These are phyloP conservation scores for Mucor saturninus DNA, from an alignment of 371 early-diverging fungal species.

Conservation along the genomic window DNA sequence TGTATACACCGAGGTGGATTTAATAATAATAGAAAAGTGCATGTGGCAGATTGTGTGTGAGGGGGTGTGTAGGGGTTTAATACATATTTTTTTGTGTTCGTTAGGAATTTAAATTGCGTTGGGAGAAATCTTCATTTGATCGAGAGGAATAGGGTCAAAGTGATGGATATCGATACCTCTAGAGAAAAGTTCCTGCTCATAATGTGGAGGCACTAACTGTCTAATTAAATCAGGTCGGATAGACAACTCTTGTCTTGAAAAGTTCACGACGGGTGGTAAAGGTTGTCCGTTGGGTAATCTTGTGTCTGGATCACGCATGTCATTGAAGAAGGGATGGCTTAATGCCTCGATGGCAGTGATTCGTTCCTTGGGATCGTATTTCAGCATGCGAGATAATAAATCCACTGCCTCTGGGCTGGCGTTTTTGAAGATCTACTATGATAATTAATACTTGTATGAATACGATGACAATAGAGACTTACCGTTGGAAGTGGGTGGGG, in stretches of 20 bases:
- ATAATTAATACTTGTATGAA: constrained; percentile 16
- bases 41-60: not conserved
- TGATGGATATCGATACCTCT: constrained; percentile 51
- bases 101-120: constrained; percentile 23
- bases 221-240: constrained; percentile 63
- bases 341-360: constrained; percentile 93
- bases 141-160: constrained; percentile 50
- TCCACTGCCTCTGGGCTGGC: constrained; percentile 84
- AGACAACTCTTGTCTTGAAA: constrained; percentile 69
- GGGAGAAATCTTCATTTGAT: constrained; percentile 44
- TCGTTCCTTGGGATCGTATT: constrained; percentile 92
- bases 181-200: constrained; percentile 59
- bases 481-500: constrained; percentile 90
- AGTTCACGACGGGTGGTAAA: constrained; percentile 90
- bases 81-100: too few relatives aligned
- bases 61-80: not conserved
- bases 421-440: constrained; percentile 63
- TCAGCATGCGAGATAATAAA: constrained; percentile 84
- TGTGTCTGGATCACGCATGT: constrained; percentile 83
- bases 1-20: too few relatives aligned
- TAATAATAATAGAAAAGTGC: too few relatives aligned
- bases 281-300: constrained; percentile 77
- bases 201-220: constrained; percentile 67
- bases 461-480: not conserved
- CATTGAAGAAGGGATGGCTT: constrained; percentile 95